Conservation (phyloP, 441 rosid species). For the Erodium trifolium region DNA sequence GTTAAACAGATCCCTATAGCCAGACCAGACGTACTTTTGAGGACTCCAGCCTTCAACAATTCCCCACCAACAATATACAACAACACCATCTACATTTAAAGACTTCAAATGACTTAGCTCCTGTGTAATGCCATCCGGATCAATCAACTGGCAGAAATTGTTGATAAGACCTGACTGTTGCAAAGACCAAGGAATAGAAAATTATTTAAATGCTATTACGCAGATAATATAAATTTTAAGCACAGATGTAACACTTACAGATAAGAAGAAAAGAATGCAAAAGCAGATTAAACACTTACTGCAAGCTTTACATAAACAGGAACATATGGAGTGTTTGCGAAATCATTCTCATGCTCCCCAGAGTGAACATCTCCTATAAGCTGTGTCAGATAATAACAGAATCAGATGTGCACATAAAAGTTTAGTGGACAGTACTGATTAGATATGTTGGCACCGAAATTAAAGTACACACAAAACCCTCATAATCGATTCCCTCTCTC, state of each 20-base stretch:
- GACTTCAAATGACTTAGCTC: conserved; percentile 54
- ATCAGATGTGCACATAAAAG: conserved; percentile 13
- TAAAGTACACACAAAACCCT: not conserved
- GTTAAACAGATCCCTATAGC: conserved; percentile 58
- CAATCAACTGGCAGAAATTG: conserved; percentile 54
- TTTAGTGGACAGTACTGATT: not conserved
- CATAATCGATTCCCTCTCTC: conserved; percentile 4
- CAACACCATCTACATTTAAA: conserved; percentile 53
- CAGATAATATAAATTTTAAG: not conserved
- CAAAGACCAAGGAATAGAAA: conserved; percentile 17
- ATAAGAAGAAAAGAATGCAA: conserved; percentile 11
- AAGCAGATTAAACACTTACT: conserved; percentile 31
- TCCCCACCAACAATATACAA: conserved; percentile 79
- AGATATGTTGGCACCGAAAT: not conserved
- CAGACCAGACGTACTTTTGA: conserved; percentile 64
- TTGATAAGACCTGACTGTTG: conserved; percentile 45
- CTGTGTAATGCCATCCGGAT: conserved; percentile 47
- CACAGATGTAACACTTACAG: not conserved
- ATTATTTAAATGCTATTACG: not conserved
- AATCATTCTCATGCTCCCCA: conserved; percentile 44
- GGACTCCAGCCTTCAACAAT: conserved; percentile 71
- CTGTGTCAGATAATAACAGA: conserved; percentile 37
- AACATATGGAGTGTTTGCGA: conserved; percentile 40
- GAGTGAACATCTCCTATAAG: conserved; percentile 71
- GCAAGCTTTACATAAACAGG: conserved; percentile 61